A percentile compares a stretch with the other conserved stretches of the same genome.
These are phyloP conservation scores for Parietaria judaica DNA, from an alignment of 306 rosid species.

Conservation along the genomic window DNA sequence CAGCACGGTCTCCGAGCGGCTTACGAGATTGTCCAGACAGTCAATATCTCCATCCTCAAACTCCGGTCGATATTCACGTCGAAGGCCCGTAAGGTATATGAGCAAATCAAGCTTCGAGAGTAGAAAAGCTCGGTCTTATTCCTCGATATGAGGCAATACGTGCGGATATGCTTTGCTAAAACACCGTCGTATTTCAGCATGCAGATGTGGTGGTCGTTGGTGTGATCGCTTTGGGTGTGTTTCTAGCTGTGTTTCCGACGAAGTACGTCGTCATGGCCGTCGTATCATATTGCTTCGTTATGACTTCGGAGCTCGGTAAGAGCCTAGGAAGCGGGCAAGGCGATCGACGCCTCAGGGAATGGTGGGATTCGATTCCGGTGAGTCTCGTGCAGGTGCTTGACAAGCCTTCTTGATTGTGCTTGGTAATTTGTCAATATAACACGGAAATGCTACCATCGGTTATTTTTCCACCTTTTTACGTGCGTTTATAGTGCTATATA, in stretches of 20 bases:
- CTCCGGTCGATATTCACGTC: slow-evolving; percentile 67
- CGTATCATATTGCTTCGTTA: slow-evolving; percentile 37
- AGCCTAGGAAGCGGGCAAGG: slow-evolving; percentile 29
- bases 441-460: too few species aligned
- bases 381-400: slow-evolving; percentile 57
- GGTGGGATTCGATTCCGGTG: slow-evolving; percentile 95
- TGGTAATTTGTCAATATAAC: too few species aligned
- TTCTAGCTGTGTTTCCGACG: slow-evolving; percentile 54
- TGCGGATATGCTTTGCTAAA: too few species aligned
- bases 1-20: slow-evolving; percentile 61
- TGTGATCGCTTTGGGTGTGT: slow-evolving; percentile 41
- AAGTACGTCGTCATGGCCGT: slow-evolving; percentile 52
- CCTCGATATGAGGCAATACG: too few species aligned
- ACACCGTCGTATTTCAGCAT: slow-evolving; percentile 36
- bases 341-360: slow-evolving; percentile 65
- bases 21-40: slow-evolving; percentile 51
- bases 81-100: slow-evolving; percentile 71
- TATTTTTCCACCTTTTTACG: too few species aligned
- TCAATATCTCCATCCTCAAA: slow-evolving; percentile 65
- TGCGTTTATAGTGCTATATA: too few species aligned
- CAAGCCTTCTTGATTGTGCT: not conserved
- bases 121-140: too few species aligned
- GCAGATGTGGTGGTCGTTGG: slow-evolving; percentile 53
- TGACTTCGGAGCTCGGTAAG: slow-evolving; percentile 29
- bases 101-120: not conserved